These are phyloP conservation scores for Nelumbo lutea DNA, from an alignment of 164 flowering plant genomes.

Conservation along the genomic window DNA sequence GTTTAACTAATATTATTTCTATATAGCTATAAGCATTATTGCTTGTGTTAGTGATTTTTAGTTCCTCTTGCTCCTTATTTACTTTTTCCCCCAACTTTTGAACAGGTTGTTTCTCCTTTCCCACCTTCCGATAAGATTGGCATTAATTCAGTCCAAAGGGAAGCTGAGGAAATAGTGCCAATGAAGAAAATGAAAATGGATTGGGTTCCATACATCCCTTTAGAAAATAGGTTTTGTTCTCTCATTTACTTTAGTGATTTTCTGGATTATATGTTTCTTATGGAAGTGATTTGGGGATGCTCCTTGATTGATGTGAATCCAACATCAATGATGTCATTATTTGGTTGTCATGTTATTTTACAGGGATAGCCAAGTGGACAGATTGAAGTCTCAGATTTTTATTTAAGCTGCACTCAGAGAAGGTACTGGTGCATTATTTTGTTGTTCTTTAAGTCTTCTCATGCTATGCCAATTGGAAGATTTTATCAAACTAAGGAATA, in stretches of 20 bases:
- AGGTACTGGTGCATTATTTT: constrained; percentile 39
- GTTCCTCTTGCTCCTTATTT: neutral
- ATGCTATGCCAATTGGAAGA: neutral
- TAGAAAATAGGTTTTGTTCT: constrained; percentile 58
- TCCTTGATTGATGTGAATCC: neutral
- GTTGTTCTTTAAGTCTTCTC: neutral
- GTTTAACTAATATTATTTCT: too few species aligned
- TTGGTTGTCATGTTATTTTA: neutral
- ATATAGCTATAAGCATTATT: neutral
- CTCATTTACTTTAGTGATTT: neutral
- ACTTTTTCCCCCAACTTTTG: neutral
- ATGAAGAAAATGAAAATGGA: constrained; percentile 99
- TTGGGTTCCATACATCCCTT: constrained; percentile 95
- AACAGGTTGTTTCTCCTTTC: constrained; percentile 79
- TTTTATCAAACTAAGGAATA: too few species aligned
- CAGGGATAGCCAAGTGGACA: constrained; percentile 82
- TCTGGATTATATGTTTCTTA: neutral
- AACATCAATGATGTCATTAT: neutral
- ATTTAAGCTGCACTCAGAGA: constrained; percentile 89
- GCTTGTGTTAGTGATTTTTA: neutral
- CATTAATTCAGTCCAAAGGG: constrained; percentile 92
- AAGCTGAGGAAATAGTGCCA: constrained; percentile 82
- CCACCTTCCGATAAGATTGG: constrained; percentile 99
- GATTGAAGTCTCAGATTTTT: constrained; percentile 70
- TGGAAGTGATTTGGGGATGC: neutral